phyloP scores from a whole-genome alignment of 2,329 filamentous ascomycete genomes.

The Ophiocordyceps robertsii region DNA sequence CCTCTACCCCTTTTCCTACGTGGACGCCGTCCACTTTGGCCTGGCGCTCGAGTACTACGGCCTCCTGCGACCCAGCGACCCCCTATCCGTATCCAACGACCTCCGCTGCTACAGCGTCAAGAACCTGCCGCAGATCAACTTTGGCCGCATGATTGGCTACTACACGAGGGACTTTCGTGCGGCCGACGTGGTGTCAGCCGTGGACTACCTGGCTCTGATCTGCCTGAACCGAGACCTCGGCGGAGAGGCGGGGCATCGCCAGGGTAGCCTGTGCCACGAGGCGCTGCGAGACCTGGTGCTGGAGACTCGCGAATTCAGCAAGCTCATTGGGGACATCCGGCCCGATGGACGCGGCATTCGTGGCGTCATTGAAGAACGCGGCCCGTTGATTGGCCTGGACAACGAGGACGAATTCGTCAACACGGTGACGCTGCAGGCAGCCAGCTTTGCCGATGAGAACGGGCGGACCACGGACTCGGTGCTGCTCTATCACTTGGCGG shows the following conservation, averaged over 20 bases:
- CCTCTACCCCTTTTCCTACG: slow-evolving; percentile 80
- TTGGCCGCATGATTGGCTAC: slow-evolving; percentile 82
- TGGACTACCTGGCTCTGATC: slow-evolving; percentile 85
- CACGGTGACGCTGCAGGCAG: slow-evolving; percentile 86
- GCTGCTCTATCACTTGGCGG: slow-evolving; percentile 83
- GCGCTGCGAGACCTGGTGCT: slow-evolving; percentile 86
- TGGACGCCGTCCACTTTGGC: slow-evolving; percentile 90
- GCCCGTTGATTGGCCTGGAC: slow-evolving; percentile 64
- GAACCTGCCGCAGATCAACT: slow-evolving; percentile 74
- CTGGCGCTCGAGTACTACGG: slow-evolving; percentile 84
- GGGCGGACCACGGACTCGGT: slow-evolving; percentile 89
- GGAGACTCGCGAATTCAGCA: slow-evolving; percentile 93
- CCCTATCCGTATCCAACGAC: slow-evolving; percentile 59
- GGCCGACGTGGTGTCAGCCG: slow-evolving; percentile 75
- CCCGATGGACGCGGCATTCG: slow-evolving; percentile 74
- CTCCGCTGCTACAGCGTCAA: slow-evolving; percentile 52
- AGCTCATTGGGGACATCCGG: slow-evolving; percentile 81
- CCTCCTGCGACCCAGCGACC: slow-evolving; percentile 74
- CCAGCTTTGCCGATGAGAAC: slow-evolving; percentile 85
- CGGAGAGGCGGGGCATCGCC: slow-evolving; percentile 60
- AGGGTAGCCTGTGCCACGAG: slow-evolving; percentile 77
- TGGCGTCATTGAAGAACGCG: slow-evolving; percentile 77
- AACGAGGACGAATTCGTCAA: slow-evolving; percentile 76
- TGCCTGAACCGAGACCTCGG: slow-evolving; percentile 79
- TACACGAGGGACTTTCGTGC: slow-evolving; percentile 95